Evolutionary conservation across 139 green algal species (phyloP).

Genomic region (Nannochloris sp.): DNA sequence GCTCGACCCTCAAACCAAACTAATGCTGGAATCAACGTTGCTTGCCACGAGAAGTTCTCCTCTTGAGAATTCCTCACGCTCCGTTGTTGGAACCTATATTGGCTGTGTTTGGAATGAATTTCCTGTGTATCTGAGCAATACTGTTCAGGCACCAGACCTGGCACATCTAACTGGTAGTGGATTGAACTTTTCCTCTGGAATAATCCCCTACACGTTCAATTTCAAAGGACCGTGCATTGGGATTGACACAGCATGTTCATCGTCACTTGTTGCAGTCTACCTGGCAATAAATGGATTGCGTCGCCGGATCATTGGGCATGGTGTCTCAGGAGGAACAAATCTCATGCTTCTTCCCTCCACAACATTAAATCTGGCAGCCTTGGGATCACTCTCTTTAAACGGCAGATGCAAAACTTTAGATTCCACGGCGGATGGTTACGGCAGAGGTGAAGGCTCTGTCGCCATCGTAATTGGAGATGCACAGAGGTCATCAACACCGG

Average conservation of each 20-base stretch:
- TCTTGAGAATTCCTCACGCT: not conserved
- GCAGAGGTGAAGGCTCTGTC: slow-evolving; percentile 36
- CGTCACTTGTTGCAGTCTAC: slow-evolving; percentile 65
- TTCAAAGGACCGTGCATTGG: slow-evolving; percentile 40
- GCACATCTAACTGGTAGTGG: slow-evolving; percentile 55
- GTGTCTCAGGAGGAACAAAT: slow-evolving; percentile 27
- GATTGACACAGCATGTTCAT: slow-evolving; percentile 76
- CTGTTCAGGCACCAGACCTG: slow-evolving; percentile 27
- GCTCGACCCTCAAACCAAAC: slow-evolving; percentile 62
- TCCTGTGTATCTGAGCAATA: slow-evolving; percentile 35
- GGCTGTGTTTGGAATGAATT: slow-evolving; percentile 61
- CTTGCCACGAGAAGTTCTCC: not conserved
- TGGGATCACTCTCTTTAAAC: slow-evolving; percentile 20
- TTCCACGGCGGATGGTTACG: slow-evolving; percentile 41
- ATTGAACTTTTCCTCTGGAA: slow-evolving; percentile 53
- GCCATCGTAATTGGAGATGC: not conserved
- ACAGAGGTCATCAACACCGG: not conserved
- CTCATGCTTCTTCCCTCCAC: slow-evolving; percentile 27
- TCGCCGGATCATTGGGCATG: slow-evolving; percentile 8
- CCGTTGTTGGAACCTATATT: slow-evolving; percentile 23
- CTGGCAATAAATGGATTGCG: slow-evolving; percentile 38
- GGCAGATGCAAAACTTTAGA: slow-evolving; percentile 51
- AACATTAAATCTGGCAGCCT: slow-evolving; percentile 21
- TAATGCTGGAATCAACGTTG: slow-evolving; percentile 44
- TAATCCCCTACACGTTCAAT: slow-evolving; percentile 40